Base-by-base conservation (phyloP, 1,284 basidiomycete species). In the Heterobasidion parviporum region DNA sequence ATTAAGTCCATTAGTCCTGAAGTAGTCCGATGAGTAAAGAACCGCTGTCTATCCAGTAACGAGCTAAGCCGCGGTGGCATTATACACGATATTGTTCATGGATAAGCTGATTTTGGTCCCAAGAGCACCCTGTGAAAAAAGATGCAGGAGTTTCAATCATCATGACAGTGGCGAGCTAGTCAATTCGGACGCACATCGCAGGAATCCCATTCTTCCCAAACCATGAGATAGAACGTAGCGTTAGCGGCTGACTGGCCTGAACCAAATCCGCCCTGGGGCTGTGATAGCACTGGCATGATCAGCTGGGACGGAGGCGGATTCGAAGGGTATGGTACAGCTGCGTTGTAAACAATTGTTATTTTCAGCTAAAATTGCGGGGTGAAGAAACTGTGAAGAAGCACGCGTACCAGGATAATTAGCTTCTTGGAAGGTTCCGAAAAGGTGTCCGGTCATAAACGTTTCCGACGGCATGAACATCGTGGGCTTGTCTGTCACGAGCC, bases 251-350 rank as follows among this genome's bases (percentile, higher is more conserved):
- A 46, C 49, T 62, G 58, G 10, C 77, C 75, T 7, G 57, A 51
- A 14, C 74, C 75, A 52, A 71, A 77, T 1, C 75, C 78, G 20
- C 72, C 74, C 16, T 68, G 68, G 8, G 67, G 58, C 54, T 69
- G 65, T 1, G 76, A 71, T 58, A 80, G 76, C 68, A 79, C 69
- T 15, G 78, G 78, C 77, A 79, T 79, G 18, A 65, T 68, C 34
- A 79, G 67, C 53, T 71, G 65, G 1, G 69, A 53, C 3, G 78
- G 78, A 2, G 73, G 64, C 8, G 71, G 72, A 59, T 78, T 73
- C 34, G 60, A 59, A 2, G 77, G 70, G 61, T 70, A 68, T 10
- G 76, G 75, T 50, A 68, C 63, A 52, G 65, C 65, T 64, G 34
- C 34, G 57, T 33, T 52, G 9, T 18, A 7, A 54, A 16, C 26